Evolutionary conservation across 176 grass and related monocot species (phyloP), one percentile per base, ranked within the genome.

Genomic region (Aechmea fasciata): DNA sequence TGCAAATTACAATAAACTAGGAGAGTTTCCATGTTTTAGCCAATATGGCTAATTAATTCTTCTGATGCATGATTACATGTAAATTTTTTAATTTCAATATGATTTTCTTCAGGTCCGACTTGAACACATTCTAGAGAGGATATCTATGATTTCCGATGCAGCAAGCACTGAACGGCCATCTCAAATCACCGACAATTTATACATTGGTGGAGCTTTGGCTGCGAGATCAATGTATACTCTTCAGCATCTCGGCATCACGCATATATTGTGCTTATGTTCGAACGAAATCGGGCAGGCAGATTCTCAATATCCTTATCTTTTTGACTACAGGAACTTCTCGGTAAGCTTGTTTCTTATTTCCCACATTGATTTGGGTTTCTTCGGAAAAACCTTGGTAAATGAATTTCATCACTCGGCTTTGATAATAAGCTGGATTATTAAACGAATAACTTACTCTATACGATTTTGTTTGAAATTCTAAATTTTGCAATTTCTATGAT

Each of bases 51-150:
- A 18, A 17, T 1, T 18, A 57, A 59, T 9, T 19, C 69, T 13
- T 54, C 8, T 53, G 11, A 3, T 51, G 20, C 52, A n/a, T 49
- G 55, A 23, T 49, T 69, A 47, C 75, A 3, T 68, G 73, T 79
- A 20, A 13, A 13, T 51, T 2, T 41, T 48, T 50, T 68, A 54
- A 51, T 49, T 4, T 63, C 17, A 23, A 29, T 57, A 63, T 53
- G 28, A 64, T 29, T 49, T 77, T 76, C 73, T 80, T 61, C 73
- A 96, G 93, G 89, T 96, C 26, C 81, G 93, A 75, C 86, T 96
- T 71, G 92, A 92, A 61, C 92, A 96, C 71, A 87, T 96, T 74
- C 86, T 96, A n/a, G 93, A 96, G 79, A 96, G 93, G 64, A 90
- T 96, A 79, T 80, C 93, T 72, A 66, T 96, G 33, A 85, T 96